Base-by-base conservation (phyloP, 2,329 filamentous ascomycete species). In the Neurospora sp. region DNA sequence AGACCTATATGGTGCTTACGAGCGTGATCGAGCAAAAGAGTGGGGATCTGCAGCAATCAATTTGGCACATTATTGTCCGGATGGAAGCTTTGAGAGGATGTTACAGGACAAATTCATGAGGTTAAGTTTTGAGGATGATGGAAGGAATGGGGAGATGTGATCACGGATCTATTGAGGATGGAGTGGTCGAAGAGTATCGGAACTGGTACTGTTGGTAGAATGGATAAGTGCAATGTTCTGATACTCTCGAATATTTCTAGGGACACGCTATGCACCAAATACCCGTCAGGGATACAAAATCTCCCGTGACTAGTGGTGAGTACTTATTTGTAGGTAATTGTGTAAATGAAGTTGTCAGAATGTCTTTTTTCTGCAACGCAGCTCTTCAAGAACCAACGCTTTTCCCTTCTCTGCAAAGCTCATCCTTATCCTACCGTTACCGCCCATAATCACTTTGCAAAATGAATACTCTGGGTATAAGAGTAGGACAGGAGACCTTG, bases 1-100 rank as follows among this genome's bases (percentile, higher is more conserved):
- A 5, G 91, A 93, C 74, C 83, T 87, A n/a, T 88, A 87, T 74
- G 83, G 84, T 12, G 81, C 80, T 1, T 82, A 84, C 1, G 83
- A 90, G 33, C 84, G 87, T 69, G 82, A 82, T 4, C 78, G 80
- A 1, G 89, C 88, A 66, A 85, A 83, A 72, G 77, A 79, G 41
- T 93, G 91, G 91, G 86, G 87, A 1, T 82, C 85, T 6, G 85
- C 86, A 74, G 88, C 90, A 4, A 82, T 92, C 68, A 84, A 83
- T 12, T 75, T 93, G 67, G 88, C 90, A 1, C 83, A 85, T 66
- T 85, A 85, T 74, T 82, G 86, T 62, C 80, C 82, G 4, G 90
- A 92, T 72, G 83, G 78, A 0, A 75, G 77, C 4, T 74, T 88
- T 71, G 81, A 83, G 69, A 75, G 73, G 66, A 73, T 80, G 10